These are phyloP conservation scores for Linderina pennispora DNA, from an alignment of 192 early-diverging fungal genomes.

Conservation along the genomic window DNA sequence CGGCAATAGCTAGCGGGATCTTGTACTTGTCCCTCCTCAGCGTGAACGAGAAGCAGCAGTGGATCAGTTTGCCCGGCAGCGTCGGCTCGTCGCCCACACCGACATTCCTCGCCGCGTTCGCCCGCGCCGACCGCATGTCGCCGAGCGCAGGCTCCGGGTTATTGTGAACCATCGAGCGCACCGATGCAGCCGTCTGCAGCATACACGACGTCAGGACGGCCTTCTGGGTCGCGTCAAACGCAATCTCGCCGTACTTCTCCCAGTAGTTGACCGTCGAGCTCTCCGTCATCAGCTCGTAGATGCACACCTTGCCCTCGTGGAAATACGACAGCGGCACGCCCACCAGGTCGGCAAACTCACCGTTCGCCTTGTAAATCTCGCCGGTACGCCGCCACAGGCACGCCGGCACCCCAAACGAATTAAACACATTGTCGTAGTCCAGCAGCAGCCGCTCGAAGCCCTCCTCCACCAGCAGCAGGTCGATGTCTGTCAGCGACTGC, in stretches of 20 bases:
- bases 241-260: slow-evolving; percentile 98
- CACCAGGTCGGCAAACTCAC: slow-evolving; percentile 87
- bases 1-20: slow-evolving; percentile 72
- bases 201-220: slow-evolving; percentile 92
- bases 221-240: slow-evolving; percentile 94
- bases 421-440: slow-evolving; percentile 94
- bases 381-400: slow-evolving; percentile 95
- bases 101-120: slow-evolving; percentile 13
- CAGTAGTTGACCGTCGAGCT: slow-evolving; percentile 95
- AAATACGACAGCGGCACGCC: slow-evolving; percentile 78
- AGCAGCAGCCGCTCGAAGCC: slow-evolving; percentile 90
- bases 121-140: slow-evolving; percentile 17
- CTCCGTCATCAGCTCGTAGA: slow-evolving; percentile 82
- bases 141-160: slow-evolving; percentile 5
- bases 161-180: slow-evolving; percentile 25
- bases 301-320: slow-evolving; percentile 61
- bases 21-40: slow-evolving; percentile 92
- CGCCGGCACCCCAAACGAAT: slow-evolving; percentile 91
- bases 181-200: slow-evolving; percentile 46
- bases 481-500: slow-evolving; percentile 86
- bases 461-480: slow-evolving; percentile 92
- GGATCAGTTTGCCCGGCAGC: slow-evolving; percentile 44
- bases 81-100: slow-evolving; percentile 25
- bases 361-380: slow-evolving; percentile 94
- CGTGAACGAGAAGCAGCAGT: slow-evolving; percentile 94